phyloP scores from a whole-genome alignment of 495 filamentous ascomycete genomes.

The Podospora pseudopauciseta region DNA sequence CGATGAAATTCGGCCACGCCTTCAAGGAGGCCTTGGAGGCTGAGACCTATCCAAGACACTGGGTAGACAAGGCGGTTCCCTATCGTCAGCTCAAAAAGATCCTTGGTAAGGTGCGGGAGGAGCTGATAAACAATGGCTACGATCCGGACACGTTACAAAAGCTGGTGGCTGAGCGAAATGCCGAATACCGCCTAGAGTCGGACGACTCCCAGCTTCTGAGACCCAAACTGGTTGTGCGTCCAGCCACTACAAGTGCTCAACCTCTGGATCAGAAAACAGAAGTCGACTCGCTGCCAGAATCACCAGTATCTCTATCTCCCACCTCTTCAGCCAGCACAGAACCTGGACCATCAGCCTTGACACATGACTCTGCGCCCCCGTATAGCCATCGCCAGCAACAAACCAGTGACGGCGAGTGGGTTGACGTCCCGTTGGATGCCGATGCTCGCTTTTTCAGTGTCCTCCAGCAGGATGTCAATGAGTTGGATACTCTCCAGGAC shows the following conservation, averaged over 20 bases:
- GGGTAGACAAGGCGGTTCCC: conserved; percentile 66
- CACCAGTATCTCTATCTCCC: background rate
- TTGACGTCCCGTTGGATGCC: conserved; percentile 63
- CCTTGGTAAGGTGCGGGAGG: conserved; percentile 61
- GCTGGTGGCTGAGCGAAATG: conserved; percentile 42
- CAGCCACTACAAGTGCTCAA: conserved; percentile 2
- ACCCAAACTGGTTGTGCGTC: conserved; percentile 31
- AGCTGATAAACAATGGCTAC: conserved; percentile 59
- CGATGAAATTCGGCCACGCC: conserved; percentile 74
- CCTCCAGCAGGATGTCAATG: conserved; percentile 57
- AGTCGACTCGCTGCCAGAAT: conserved; percentile 10
- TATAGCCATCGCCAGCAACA: background rate
- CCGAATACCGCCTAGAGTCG: conserved; percentile 48
- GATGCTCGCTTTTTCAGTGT: conserved; percentile 67
- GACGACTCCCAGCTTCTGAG: conserved; percentile 25
- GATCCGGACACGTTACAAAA: conserved; percentile 55
- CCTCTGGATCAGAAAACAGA: conserved; percentile 1
- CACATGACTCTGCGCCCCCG: background rate
- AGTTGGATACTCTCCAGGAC: conserved; percentile 57
- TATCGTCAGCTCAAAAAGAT: conserved; percentile 74
- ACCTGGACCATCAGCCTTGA: background rate
- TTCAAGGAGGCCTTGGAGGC: conserved; percentile 56
- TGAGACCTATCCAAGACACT: conserved; percentile 59
- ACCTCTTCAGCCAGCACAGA: background rate
- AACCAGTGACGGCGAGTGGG: conserved; percentile 28